Evolutionary conservation across 225 moss, liverwort and hornwort species (phyloP).

Genomic region (Pleurozium schreberi): DNA sequence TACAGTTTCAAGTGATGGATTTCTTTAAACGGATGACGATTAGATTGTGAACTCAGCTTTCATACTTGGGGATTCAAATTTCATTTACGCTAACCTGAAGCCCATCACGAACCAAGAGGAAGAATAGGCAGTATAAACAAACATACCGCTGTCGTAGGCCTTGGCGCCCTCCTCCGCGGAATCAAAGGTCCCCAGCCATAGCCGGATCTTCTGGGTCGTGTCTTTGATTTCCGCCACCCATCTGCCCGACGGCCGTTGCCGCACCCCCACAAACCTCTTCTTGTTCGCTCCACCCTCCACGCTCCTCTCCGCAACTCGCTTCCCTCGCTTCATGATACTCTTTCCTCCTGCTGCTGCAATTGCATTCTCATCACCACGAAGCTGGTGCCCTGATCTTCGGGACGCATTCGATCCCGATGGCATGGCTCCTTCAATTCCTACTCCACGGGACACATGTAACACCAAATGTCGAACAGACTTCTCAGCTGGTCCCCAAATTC

Average conservation of each 20-base stretch:
- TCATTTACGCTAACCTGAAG: too few species aligned
- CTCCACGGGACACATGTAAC: neutral
- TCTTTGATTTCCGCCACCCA: conserved; percentile 99
- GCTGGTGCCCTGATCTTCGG: conserved; percentile 1
- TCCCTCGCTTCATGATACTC: conserved; percentile 26
- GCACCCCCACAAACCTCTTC: conserved; percentile 83
- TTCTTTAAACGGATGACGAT: neutral
- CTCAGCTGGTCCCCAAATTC: neutral
- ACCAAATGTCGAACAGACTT: neutral
- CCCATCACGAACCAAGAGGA: neutral
- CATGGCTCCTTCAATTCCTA: conserved; percentile 4
- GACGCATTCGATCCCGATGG: conserved; percentile 28
- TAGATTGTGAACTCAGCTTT: neutral
- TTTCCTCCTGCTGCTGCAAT: neutral
- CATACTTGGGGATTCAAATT: neutral
- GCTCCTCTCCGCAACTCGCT: neutral
- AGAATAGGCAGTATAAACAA: neutral
- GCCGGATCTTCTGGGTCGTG: conserved; percentile 92
- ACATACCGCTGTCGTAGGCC: conserved; percentile 59
- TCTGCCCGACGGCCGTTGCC: conserved; percentile 82
- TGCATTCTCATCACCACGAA: neutral
- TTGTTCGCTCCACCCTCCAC: conserved; percentile 12
- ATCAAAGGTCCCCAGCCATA: conserved; percentile 92
- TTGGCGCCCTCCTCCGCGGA: conserved; percentile 87
- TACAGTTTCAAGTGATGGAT: neutral